Conservation (phyloP, 371 early-diverging fungal genomes). For the Vittaforma corneae region DNA sequence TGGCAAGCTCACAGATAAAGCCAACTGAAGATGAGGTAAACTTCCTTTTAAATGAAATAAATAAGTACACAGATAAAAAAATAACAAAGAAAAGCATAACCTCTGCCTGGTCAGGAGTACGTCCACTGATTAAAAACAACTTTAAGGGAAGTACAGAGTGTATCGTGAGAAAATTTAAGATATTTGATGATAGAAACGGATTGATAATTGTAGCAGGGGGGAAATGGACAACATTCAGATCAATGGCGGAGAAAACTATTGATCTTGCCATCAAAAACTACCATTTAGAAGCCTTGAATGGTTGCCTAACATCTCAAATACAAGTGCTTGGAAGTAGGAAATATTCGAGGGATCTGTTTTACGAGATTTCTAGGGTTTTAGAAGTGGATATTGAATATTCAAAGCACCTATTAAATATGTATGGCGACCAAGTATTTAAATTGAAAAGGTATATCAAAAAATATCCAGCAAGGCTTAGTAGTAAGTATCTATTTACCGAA, state of each 20-base stretch:
- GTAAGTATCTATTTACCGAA: slow-evolving; percentile 76
- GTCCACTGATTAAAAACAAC: slow-evolving; percentile 91
- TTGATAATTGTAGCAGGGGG: slow-evolving; percentile 92
- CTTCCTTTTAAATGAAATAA: slow-evolving; percentile 84
- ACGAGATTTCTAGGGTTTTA: slow-evolving; percentile 75
- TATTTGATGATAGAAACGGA: slow-evolving; percentile 69
- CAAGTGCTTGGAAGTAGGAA: slow-evolving; percentile 73
- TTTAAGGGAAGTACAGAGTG: slow-evolving; percentile 73
- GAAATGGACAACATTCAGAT: slow-evolving; percentile 97
- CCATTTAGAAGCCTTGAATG: slow-evolving; percentile 56
- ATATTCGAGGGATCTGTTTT: slow-evolving; percentile 74
- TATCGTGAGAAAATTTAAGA: slow-evolving; percentile 87
- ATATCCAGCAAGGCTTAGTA: slow-evolving; percentile 59
- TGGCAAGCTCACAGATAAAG: slow-evolving; percentile 67
- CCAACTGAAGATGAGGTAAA: slow-evolving; percentile 81
- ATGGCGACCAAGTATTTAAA: slow-evolving; percentile 73
- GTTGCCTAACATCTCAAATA: slow-evolving; percentile 65
- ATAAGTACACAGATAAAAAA: slow-evolving; percentile 75
- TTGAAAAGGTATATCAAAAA: slow-evolving; percentile 50
- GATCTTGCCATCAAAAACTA: slow-evolving; percentile 72
- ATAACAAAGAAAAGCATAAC: slow-evolving; percentile 83
- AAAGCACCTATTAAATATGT: slow-evolving; percentile 73
- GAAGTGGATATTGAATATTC: slow-evolving; percentile 83
- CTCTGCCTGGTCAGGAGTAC: slow-evolving; percentile 92
- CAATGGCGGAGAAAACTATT: slow-evolving; percentile 91